These are phyloP conservation scores for Pisolithus marmoratus DNA, from an alignment of 768 basidiomycete species.

Conservation along the genomic window DNA sequence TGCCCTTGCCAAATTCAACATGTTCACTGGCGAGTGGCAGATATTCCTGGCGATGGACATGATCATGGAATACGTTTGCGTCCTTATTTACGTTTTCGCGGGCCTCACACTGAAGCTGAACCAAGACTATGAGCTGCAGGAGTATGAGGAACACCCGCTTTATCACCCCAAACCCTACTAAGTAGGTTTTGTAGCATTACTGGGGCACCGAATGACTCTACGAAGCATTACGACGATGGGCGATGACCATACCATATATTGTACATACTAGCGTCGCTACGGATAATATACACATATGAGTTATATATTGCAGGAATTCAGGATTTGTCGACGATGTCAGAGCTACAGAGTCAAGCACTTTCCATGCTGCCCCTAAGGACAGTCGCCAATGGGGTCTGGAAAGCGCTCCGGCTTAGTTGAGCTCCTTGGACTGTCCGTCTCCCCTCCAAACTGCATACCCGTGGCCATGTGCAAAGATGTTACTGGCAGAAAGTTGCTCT, in stretches of 20 bases:
- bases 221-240: not conserved
- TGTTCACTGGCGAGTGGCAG: slow-evolving; percentile 51
- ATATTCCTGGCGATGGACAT: slow-evolving; percentile 54
- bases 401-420: slow-evolving; percentile 81
- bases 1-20: slow-evolving; percentile 49
- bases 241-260: not conserved
- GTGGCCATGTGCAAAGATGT: slow-evolving; percentile 29
- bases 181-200: not conserved
- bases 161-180: slow-evolving; percentile 22
- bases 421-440: slow-evolving; percentile 38
- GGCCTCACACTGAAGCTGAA: slow-evolving; percentile 26
- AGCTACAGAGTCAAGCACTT: slow-evolving; percentile 74
- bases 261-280: not conserved
- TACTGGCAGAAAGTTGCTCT: slow-evolving; percentile 52
- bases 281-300: not conserved
- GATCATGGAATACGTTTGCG: slow-evolving; percentile 53
- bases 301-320: not conserved
- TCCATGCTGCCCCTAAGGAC: slow-evolving; percentile 36
- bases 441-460: slow-evolving; percentile 51
- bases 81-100: slow-evolving; percentile 35
- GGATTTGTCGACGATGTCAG: slow-evolving; percentile 37
- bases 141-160: slow-evolving; percentile 26
- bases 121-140: slow-evolving; percentile 25
- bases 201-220: too few species aligned
- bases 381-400: slow-evolving; percentile 36